Conservation (phyloP, 148 eudicot species). For the Vaccinium macrocarpon region DNA sequence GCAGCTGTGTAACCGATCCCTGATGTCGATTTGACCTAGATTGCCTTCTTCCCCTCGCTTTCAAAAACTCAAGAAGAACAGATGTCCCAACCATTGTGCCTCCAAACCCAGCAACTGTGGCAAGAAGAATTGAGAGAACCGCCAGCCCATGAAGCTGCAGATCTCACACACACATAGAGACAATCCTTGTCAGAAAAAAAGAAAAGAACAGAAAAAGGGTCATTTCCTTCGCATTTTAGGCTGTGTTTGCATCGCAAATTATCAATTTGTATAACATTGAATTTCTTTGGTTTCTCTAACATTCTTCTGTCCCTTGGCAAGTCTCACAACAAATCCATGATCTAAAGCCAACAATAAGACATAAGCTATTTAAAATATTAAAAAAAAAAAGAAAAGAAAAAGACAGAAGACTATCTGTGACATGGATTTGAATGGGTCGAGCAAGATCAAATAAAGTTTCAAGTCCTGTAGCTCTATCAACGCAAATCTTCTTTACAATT, state of each 20-base stretch:
- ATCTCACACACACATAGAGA: constrained; percentile 12
- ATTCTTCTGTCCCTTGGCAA: neutral
- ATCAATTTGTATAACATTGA: too few relatives aligned
- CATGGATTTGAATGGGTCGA: neutral
- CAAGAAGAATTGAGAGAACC: constrained; percentile 69
- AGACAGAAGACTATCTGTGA: neutral
- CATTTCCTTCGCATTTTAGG: neutral
- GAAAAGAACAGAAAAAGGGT: neutral
- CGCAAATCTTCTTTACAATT: neutral
- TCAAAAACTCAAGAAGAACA: constrained; percentile 43
- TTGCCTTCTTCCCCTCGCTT: constrained; percentile 38
- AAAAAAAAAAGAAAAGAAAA: neutral
- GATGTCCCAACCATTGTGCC: constrained; percentile 68
- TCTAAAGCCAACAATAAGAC: neutral
- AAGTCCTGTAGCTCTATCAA: neutral
- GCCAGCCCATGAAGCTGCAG: constrained; percentile 66
- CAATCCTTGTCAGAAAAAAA: neutral
- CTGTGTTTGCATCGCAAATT: neutral
- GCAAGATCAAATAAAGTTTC: neutral
- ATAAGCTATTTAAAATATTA: neutral
- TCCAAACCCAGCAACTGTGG: constrained; percentile 84
- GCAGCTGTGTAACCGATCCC: constrained; percentile 24
- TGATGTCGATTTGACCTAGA: constrained; percentile 25
- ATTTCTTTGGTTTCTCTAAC: neutral
- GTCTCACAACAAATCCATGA: neutral